phyloP scores from a whole-genome alignment of 179 eudicot genomes.

The Nepenthes alata region DNA sequence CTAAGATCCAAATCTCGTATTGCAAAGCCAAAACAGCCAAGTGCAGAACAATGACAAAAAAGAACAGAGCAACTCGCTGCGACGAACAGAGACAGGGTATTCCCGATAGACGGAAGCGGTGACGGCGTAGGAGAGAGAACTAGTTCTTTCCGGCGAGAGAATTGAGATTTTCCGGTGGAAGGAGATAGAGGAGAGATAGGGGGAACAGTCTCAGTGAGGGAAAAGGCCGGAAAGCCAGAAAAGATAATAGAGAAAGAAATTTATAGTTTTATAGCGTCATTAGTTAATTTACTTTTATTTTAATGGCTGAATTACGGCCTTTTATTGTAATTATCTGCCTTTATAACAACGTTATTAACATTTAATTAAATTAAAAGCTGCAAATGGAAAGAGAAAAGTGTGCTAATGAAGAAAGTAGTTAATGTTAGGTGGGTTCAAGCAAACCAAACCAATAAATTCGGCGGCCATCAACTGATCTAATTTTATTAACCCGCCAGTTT shows the following conservation, averaged over 20 bases:
- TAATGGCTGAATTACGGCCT: conserved; percentile 6
- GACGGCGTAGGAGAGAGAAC: conserved; percentile 10
- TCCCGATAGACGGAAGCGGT: conserved; percentile 2
- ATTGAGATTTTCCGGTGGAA: conserved; percentile 24
- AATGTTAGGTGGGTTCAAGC: conserved; percentile 69
- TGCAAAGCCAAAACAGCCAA: not conserved
- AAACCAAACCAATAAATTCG: conserved; percentile 10
- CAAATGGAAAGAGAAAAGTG: conserved; percentile 10
- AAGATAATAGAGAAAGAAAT: conserved; percentile 27
- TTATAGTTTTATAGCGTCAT: conserved; percentile 23
- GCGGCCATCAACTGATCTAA: no score
- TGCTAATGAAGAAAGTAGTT: conserved; percentile 30
- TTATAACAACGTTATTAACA: not conserved
- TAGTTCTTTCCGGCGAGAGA: conserved; percentile 19
- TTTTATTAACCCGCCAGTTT: no score
- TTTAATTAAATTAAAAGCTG: not conserved
- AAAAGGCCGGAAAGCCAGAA: conserved; percentile 27
- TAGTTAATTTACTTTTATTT: conserved; percentile 3
- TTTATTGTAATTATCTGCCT: conserved; percentile 3
- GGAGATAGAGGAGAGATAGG: conserved; percentile 15
- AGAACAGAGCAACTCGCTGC: not conserved
- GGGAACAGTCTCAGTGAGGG: conserved; percentile 2
- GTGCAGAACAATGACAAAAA: not conserved
- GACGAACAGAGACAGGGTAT: not conserved
- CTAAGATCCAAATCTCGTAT: conserved; percentile 9